Percentiles rank a stretch among this genome's conserved stretches.
These are phyloP conservation scores for Penicillium sp. DNA, from an alignment of 2,329 filamentous ascomycete genomes.

Conservation along the genomic window DNA sequence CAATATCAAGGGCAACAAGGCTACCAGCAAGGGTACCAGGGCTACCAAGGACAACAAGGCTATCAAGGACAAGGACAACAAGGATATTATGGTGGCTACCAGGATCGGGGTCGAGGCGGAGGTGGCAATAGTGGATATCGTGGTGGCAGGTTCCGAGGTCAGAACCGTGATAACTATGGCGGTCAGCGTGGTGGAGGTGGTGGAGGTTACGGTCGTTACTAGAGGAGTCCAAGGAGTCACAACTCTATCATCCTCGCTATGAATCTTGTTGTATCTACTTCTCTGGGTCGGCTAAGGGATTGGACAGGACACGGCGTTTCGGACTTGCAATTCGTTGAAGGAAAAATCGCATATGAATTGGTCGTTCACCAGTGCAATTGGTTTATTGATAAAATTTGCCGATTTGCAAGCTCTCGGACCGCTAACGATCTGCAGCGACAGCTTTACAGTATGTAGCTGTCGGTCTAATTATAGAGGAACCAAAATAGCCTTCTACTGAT, in stretches of 20 bases:
- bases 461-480: neutral
- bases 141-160: slow-evolving; percentile 24
- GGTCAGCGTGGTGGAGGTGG: slow-evolving; percentile 34
- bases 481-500: no score
- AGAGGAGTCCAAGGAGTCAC: slow-evolving; percentile 7
- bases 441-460: neutral
- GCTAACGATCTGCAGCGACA: neutral
- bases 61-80: slow-evolving; percentile 10
- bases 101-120: slow-evolving; percentile 28
- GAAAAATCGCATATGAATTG: slow-evolving; percentile 7
- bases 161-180: slow-evolving; percentile 34
- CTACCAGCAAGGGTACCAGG: slow-evolving; percentile 23
- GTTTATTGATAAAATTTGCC: neutral
- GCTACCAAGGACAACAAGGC: slow-evolving; percentile 8
- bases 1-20: slow-evolving; percentile 29
- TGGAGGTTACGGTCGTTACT: slow-evolving; percentile 43
- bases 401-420: neutral
- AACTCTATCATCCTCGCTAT: neutral
- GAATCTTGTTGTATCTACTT: slow-evolving; percentile 2
- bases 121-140: slow-evolving; percentile 20
- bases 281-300: neutral
- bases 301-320: slow-evolving; percentile 8
- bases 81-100: slow-evolving; percentile 24
- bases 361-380: neutral
- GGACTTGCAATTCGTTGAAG: slow-evolving; percentile 1